These are phyloP conservation scores for Pelomyxa schiedti DNA, from an alignment of 78 protist genomes.

Conservation along the genomic window DNA sequence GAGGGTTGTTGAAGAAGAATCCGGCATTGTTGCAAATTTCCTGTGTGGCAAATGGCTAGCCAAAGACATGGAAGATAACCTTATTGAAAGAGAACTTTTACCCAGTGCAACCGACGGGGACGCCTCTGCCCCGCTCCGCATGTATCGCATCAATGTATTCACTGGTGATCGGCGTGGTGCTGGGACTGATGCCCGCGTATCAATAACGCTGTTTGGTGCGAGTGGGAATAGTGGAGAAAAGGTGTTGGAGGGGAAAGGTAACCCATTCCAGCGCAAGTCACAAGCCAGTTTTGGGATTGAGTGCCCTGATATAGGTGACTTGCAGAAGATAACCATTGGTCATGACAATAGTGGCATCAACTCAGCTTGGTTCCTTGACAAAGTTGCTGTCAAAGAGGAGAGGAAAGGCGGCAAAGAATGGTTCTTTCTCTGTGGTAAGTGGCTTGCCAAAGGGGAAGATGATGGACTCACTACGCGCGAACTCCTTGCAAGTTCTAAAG, in stretches of 20 bases:
- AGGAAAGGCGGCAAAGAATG: not conserved
- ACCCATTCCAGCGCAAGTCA: too few relatives aligned
- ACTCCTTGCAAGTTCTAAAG: not conserved
- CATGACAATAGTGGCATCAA: not conserved
- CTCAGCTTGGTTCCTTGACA: not conserved
- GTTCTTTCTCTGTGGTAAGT: not conserved
- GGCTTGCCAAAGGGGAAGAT: not conserved
- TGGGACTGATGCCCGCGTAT: not conserved
- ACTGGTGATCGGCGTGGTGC: too few relatives aligned
- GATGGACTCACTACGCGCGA: not conserved
- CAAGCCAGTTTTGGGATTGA: too few relatives aligned
- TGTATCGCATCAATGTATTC: too few relatives aligned
- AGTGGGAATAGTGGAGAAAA: not conserved
- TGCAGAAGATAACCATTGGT: not conserved
- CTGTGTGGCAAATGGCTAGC: conserved; percentile 14
- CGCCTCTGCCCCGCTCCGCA: too few relatives aligned
- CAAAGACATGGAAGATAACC: conserved; percentile 5
- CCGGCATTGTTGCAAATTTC: too few relatives aligned
- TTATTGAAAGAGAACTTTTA: not conserved
- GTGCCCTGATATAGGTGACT: not conserved
- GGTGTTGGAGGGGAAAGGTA: too few relatives aligned
- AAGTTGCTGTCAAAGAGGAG: not conserved
- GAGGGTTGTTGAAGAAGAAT: too few relatives aligned
- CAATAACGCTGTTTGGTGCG: not conserved
- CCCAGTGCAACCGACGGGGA: too few relatives aligned